Evolutionary conservation across 768 basidiomycete species (phyloP), one percentile per base, ranked within the genome.

Genomic region (Tubosaeta brunneosetosa): DNA sequence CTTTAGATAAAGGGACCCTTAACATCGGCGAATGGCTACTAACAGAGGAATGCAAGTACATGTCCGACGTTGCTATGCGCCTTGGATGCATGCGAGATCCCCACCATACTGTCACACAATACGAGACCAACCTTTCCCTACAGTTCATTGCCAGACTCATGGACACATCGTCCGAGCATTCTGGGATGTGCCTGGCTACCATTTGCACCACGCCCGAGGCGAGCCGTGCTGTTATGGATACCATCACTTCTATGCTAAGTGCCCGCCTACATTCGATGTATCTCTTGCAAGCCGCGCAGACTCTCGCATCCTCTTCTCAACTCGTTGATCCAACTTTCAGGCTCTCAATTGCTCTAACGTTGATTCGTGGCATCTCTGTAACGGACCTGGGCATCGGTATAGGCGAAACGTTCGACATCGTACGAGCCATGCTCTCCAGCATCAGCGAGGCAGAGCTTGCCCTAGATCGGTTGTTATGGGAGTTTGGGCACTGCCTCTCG

Each of bases 1-100:
- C 65, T 16, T 66, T 90, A 13, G 89, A 91, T 56, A 65, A 61
- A 2, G 64, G 56, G 22, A 55, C 48, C 1, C 57, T 67, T 11
- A 49, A 57, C 14, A 13, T 67, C 9, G 63, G 59, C 40, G 84
- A 86, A 53, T 91, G 87, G 86, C 60, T 91, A 25, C 59, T 91
- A 9, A 60, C 69, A n/a, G 80, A 85, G 56, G 85, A 87, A 54
- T 59, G 86, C 52, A 81, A 80, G 62, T 68, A 74, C n/a, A 67
- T 86, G 42, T 67, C 67, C 7, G 65, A 64, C 12, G 62, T 68
- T 19, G 67, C 82, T 19, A 70, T 72, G 46, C 55, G 58, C 2
- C 63, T 82, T 42, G 64, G 69, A 13, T 55, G 53, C 9, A 53
- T 63, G 43, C 57, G 66, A 5, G 68, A 67, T 31, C 70, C 77